Evolutionary conservation across 805 yeast species (phyloP).

Genomic region (Candida piceae): DNA sequence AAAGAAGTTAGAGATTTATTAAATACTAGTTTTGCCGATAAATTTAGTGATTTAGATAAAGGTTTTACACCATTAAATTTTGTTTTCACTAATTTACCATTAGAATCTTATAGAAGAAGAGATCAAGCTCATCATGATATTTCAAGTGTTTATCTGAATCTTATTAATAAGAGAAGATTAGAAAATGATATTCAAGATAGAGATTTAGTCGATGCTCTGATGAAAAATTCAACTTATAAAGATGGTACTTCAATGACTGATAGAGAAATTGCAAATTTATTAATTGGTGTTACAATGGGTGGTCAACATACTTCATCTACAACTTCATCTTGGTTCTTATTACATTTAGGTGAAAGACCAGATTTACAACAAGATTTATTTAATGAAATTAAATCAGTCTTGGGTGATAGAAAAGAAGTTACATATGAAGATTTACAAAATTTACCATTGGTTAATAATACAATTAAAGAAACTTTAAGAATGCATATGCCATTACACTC

Average conservation of each 20-base stretch:
- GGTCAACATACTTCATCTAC: conserved; percentile 98
- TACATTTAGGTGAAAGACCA: conserved; percentile 86
- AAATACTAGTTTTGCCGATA: conserved; percentile 75
- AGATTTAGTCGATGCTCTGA: conserved; percentile 84
- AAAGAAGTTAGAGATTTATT: conserved; percentile 83
- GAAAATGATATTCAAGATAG: conserved; percentile 75
- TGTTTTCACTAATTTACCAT: conserved; percentile 90
- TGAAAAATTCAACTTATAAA: conserved; percentile 79
- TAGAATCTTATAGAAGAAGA: conserved; percentile 69
- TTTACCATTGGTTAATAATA: conserved; percentile 76
- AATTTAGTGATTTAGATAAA: conserved; percentile 88
- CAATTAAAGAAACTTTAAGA: conserved; percentile 90
- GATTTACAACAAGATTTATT: conserved; percentile 78
- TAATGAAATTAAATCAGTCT: conserved; percentile 63
- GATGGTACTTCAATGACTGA: conserved; percentile 95
- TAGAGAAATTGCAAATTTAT: conserved; percentile 85
- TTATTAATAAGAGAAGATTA: conserved; percentile 69
- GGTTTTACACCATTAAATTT: conserved; percentile 96
- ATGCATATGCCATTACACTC: conserved; percentile 97
- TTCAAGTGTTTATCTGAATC: conserved; percentile 71
- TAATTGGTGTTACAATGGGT: conserved; percentile 97
- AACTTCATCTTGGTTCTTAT: conserved; percentile 90
- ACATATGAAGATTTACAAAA: conserved; percentile 79
- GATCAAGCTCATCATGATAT: conserved; percentile 84
- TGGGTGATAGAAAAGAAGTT: conserved; percentile 52